These are phyloP conservation scores for Neocucurbitaria cava DNA, from an alignment of 2,329 filamentous ascomycete genomes.

Conservation along the genomic window DNA sequence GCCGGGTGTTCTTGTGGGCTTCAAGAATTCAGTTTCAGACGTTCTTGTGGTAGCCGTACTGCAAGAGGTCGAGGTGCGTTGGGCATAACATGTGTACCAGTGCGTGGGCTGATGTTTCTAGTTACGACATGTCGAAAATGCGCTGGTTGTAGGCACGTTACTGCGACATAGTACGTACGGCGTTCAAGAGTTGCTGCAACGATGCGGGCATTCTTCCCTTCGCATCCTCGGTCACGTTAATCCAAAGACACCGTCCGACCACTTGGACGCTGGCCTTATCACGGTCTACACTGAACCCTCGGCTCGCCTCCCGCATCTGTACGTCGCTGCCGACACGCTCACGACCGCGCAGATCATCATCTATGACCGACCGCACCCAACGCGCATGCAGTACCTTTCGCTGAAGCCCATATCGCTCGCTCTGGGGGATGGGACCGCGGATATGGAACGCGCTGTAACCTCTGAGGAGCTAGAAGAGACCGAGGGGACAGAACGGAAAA, in stretches of 20 bases:
- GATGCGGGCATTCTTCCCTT: slow-evolving; percentile 83
- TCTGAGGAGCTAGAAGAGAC: slow-evolving; percentile 68
- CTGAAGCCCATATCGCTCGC: slow-evolving; percentile 87
- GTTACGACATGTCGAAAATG: slow-evolving; percentile 74
- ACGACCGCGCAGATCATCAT: slow-evolving; percentile 85
- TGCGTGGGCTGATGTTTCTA: slow-evolving; percentile 14
- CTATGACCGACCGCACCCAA: slow-evolving; percentile 85
- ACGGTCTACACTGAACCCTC: slow-evolving; percentile 62
- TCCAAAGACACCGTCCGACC: slow-evolving; percentile 54
- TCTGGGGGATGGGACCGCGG: slow-evolving; percentile 67
- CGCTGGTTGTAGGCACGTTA: slow-evolving; percentile 81
- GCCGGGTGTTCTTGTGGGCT: slow-evolving; percentile 90
- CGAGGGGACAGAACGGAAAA: slow-evolving; percentile 70
- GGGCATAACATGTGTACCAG: background rate
- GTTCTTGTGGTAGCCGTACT: slow-evolving; percentile 89
- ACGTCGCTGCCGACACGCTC: slow-evolving; percentile 68
- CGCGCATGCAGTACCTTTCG: slow-evolving; percentile 95
- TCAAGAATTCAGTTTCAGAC: slow-evolving; percentile 91
- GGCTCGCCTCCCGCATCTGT: slow-evolving; percentile 71
- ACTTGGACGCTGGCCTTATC: slow-evolving; percentile 73
- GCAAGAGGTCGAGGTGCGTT: slow-evolving; percentile 82
- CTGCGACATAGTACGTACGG: slow-evolving; percentile 83
- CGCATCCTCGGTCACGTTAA: slow-evolving; percentile 89
- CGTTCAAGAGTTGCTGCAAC: slow-evolving; percentile 78
- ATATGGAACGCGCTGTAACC: slow-evolving; percentile 48